These are phyloP conservation scores for Acacia concinna DNA, from an alignment of 331 rosid species.

Conservation along the genomic window DNA sequence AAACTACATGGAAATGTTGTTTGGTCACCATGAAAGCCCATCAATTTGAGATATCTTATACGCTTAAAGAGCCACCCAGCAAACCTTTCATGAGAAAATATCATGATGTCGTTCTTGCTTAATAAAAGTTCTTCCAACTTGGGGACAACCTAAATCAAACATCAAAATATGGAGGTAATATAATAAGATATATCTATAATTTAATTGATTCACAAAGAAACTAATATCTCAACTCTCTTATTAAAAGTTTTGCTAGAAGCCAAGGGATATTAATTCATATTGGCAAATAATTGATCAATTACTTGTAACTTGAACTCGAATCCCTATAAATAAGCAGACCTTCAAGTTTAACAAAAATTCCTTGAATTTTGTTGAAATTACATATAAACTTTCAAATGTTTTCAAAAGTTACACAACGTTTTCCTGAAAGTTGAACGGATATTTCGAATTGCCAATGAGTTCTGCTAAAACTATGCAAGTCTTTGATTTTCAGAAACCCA, in stretches of 20 bases:
- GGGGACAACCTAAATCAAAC: constrained; percentile 7
- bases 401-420: not conserved
- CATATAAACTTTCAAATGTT: not conserved
- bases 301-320: not conserved
- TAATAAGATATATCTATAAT: not conserved
- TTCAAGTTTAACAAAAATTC: not conserved
- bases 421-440: not conserved
- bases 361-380: not conserved
- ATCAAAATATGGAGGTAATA: not conserved
- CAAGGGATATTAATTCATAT: not conserved
- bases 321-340: not conserved
- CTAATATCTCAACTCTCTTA: not conserved
- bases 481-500: not conserved
- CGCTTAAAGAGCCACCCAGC: not conserved
- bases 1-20: not conserved
- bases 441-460: not conserved
- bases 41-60: not conserved
- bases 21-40: not conserved
- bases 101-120: not conserved
- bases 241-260: not conserved
- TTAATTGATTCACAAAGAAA: not conserved
- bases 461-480: not conserved
- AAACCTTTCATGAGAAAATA: not conserved
- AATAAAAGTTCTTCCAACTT: not conserved
- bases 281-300: not conserved